Evolutionary conservation across 2,329 filamentous ascomycete species (phyloP), one percentile per base, ranked within the genome.

Genomic region (Aspergillus candidus): DNA sequence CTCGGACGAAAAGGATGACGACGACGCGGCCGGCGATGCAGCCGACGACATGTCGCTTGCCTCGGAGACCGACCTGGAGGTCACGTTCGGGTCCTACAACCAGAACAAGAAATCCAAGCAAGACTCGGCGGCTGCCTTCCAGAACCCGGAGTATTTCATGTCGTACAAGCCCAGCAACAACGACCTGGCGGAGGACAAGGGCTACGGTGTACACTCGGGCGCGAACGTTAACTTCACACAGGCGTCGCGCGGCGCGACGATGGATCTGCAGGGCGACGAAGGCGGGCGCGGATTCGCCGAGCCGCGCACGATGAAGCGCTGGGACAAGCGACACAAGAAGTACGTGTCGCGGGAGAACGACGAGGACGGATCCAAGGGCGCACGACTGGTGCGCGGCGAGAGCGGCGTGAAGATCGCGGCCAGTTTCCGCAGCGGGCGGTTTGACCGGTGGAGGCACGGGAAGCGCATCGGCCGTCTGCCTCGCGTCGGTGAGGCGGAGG

Each of bases 301-400:
- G 57, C 81, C 88, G 3, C 79, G 83, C 37, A 84, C 82, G 54
- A 75, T 79, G 37, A 84, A 95, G 82, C 84, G 93, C 54, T 98
- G 93, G 93, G 93, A 98, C 72, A 91, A 94, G 73, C 94, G 95
- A 68, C 80, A 82, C 60, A 94, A 87, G 71, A 97, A 96, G 70
- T 98, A 97, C 71, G 91, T 98, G 31, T 76, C 87, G 11, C 81
- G 87, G 31, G 82, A 82, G 56, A 97, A 98, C 74, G 93, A 98
- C 70, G 87, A 94, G 56, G 94, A 98, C 70, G 93, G 93, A 32
- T 94, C 80, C 27, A 82, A 82, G 58, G 79, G 79, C 31, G 84
- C 83, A 61, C 78, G 78, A 38, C 83, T 96, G 72, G 84, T 96
- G 44, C 78, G 80, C 50, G 90, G 93, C 58, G 93, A 98, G 71